Base-by-base conservation (phyloP, 306 rosid genomes). In the Quercus alba region DNA sequence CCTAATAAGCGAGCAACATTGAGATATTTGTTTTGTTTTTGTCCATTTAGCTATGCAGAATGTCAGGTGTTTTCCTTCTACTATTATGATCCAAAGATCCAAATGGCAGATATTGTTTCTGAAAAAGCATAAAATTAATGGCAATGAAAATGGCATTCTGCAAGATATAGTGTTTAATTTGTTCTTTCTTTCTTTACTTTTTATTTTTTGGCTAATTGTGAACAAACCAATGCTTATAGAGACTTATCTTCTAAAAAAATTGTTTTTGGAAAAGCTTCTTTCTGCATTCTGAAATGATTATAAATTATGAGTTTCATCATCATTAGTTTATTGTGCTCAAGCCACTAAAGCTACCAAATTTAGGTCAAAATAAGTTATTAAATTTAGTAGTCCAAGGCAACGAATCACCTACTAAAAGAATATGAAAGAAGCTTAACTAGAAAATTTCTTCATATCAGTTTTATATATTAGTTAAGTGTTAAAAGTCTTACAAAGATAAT, bases 361-460 rank as follows among this genome's bases (percentile, higher is more conserved):
- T 68, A 35, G 72, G 72, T 33, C 49, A 33, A 33, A 67, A 67
- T 18, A 17, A 67, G 52, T 35, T 18, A 33, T 19, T 9, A 33
- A 8, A 31, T 67, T 67, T 19, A 33, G 49, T 33, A 67, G 52
- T 35, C 72, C 52, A 35, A 35, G 52, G 70, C 41, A 59, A 5
- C 28, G 26, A 63, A 19, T 26, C 14, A 73, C 77, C 68, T 17
- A 14, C 21, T 62, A 13, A 61, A 64, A 6, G 5, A 59, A 54
- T 30, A 52, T n/a, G 54, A 54, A 15, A 25, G 10, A 52, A 11
- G 52, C 15, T 10, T 31, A 35, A 55, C 70, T 80, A 19, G 79
- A 56, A 64, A 74, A 77, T 44, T 54, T 80, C 78, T 63, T 15
- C 64, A 51, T 62, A 46, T 49, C 41, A 63, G 49, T 72, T 30